These are phyloP conservation scores for Russula sp. DNA, from an alignment of 768 basidiomycete species.

Conservation along the genomic window DNA sequence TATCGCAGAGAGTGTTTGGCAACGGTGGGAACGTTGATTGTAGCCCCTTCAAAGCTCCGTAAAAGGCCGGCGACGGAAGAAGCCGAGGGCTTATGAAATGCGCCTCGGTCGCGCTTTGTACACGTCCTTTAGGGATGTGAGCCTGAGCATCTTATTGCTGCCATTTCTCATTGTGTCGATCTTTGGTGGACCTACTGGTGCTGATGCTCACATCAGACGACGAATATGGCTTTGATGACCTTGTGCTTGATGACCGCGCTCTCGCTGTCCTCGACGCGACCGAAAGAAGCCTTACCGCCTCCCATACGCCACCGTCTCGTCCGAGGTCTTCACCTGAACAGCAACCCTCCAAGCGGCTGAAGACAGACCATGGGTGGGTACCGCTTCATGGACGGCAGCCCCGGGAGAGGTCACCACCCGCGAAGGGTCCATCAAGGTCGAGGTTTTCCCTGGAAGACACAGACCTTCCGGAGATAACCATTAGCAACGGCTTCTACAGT, in stretches of 20 bases:
- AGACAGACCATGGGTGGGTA: conserved; percentile 15
- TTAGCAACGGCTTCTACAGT: conserved; percentile 22
- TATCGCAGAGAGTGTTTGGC: no score
- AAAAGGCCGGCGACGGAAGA: no score
- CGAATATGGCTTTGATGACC: conserved; percentile 23
- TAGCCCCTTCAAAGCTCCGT: no score
- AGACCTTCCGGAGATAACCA: conserved; percentile 22
- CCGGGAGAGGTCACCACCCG: background rate
- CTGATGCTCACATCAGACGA: conserved; percentile 22
- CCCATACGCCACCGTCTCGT: background rate
- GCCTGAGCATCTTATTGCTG: background rate
- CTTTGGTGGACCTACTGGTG: background rate
- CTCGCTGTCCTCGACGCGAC: conserved; percentile 23
- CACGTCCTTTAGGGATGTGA: background rate
- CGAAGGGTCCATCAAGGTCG: background rate
- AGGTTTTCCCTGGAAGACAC: conserved; percentile 18
- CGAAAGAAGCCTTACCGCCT: conserved; percentile 13
- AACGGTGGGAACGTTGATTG: no score
- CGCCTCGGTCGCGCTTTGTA: background rate
- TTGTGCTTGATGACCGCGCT: conserved; percentile 21
- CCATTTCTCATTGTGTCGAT: background rate
- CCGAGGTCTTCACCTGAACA: conserved; percentile 11
- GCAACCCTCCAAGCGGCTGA: conserved; percentile 21
- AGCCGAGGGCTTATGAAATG: background rate
- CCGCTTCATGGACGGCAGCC: conserved; percentile 3